A percentile compares a stretch with the other conserved stretches of the same genome.
phyloP scores from a whole-genome alignment of 805 yeast genomes.

The Geotrichum ghanense region DNA sequence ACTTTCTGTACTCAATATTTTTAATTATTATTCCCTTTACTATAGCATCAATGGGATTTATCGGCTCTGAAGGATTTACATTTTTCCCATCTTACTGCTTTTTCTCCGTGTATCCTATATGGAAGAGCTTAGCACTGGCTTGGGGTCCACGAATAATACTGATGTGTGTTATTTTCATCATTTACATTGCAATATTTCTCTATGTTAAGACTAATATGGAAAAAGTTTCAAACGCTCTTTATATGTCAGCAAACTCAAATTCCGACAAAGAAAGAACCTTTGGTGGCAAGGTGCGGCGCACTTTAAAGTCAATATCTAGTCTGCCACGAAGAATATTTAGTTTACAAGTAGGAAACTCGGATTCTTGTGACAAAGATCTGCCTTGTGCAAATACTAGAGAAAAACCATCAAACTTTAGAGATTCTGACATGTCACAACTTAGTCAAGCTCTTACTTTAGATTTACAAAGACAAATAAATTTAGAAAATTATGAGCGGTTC shows the following conservation, averaged over 20 bases:
- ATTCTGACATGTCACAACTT: too few relatives aligned
- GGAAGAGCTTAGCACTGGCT: conserved; percentile 61
- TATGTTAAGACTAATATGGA: not conserved
- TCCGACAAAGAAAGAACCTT: not conserved
- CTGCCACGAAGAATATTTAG: too few relatives aligned
- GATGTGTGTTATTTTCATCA: conserved; percentile 44
- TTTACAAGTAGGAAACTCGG: too few relatives aligned
- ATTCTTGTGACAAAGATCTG: too few relatives aligned
- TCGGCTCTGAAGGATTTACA: conserved; percentile 33
- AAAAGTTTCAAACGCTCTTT: not conserved
- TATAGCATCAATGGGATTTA: conserved; percentile 61
- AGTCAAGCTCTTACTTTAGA: not conserved
- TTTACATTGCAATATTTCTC: conserved; percentile 59
- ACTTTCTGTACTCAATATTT: conserved; percentile 38
- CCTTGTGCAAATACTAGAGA: too few relatives aligned
- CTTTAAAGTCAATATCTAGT: too few relatives aligned
- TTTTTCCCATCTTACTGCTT: conserved; percentile 51
- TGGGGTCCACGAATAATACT: conserved; percentile 74
- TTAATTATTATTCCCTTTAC: conserved; percentile 40
- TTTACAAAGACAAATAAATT: not conserved
- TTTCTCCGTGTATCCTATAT: conserved; percentile 53
- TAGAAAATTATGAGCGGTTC: conserved; percentile 42
- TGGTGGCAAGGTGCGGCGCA: too few relatives aligned
- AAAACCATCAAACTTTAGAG: too few relatives aligned
- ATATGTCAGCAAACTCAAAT: not conserved